Evolutionary conservation across 441 rosid genomes (phyloP), one percentile per base, ranked within the genome.

Genomic region (Breynia disticha): DNA sequence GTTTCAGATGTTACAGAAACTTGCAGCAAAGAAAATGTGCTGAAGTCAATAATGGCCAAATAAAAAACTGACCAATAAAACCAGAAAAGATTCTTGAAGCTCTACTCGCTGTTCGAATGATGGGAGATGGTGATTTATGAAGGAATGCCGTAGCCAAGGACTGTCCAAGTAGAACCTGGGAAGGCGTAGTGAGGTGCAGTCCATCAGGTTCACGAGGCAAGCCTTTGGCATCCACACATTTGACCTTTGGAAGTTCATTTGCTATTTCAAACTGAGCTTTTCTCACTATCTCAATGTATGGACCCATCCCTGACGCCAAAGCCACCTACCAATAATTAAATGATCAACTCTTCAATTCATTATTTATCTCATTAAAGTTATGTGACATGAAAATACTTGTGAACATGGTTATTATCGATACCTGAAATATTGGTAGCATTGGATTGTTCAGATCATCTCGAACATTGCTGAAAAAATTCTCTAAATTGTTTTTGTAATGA

Each of bases 351-450:
- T 4, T 28, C 35, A 28, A 28, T 28, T 7, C 32, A 2, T 28
- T 9, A 28, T 28, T 28, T 2, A 28, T 28, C 35, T 28, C 35
- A 28, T 2, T 28, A 28, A 28, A 9, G 35, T 28, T 0, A 35
- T 44, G 16, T 14, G 18, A 32, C 15, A 15, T 41, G 9, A 15
- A 11, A 41, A 15, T 39, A 15, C 3, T 3, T 0, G 4, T 7
- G 9, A 41, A 4, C n/a, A 11, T 28, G 5, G 35, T 4, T 41
- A 2, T 19, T 18, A 37, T 14, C 16, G 15, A 24, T 67, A 79
- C 97, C 94, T 77, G 93, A 50, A 86, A 56, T 35, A 90, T 86
- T 43, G 94, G 94, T 2, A 90, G 82, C 59, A 48, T 19, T 21
- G 89, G 86, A 16, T 54, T 24, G 50, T 74, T 63, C 37, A 90